phyloP scores from a whole-genome alignment of 192 early-diverging fungal species.

The Podila clonocystis region DNA sequence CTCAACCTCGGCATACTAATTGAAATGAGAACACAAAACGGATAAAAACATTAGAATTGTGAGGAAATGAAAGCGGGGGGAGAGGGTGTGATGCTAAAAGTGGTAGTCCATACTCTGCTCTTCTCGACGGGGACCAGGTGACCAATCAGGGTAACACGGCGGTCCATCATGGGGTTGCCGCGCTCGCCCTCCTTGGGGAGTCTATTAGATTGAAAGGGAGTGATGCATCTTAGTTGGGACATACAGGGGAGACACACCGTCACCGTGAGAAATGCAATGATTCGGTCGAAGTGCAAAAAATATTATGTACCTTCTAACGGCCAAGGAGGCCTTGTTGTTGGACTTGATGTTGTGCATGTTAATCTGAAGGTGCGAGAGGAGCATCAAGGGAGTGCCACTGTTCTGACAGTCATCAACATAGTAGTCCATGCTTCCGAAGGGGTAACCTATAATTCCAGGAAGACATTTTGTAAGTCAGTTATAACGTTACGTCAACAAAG shows the following conservation, averaged over 20 bases:
- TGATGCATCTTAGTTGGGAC: not conserved
- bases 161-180: constrained; percentile 51
- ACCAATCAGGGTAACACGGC: constrained; percentile 58
- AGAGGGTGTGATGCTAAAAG: too few relatives aligned
- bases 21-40: too few relatives aligned
- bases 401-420: constrained; percentile 55
- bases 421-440: constrained; percentile 63
- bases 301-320: constrained; percentile 48
- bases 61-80: too few relatives aligned
- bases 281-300: not conserved
- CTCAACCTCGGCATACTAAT: constrained; percentile 32
- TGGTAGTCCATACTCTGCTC: constrained; percentile 12
- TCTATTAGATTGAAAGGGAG: constrained; percentile 2
- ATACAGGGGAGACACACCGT: not conserved
- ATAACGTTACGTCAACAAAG: not conserved
- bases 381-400: constrained; percentile 53
- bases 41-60: too few relatives aligned
- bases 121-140: constrained; percentile 27
- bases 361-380: constrained; percentile 56
- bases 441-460: constrained; percentile 46
- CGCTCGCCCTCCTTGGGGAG: constrained; percentile 22
- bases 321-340: constrained; percentile 48
- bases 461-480: not conserved
- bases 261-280: not conserved
- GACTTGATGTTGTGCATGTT: constrained; percentile 43